Evolutionary conservation across 768 basidiomycete species (phyloP), one percentile per base, ranked within the genome.

Genomic region (Panus rudis): DNA sequence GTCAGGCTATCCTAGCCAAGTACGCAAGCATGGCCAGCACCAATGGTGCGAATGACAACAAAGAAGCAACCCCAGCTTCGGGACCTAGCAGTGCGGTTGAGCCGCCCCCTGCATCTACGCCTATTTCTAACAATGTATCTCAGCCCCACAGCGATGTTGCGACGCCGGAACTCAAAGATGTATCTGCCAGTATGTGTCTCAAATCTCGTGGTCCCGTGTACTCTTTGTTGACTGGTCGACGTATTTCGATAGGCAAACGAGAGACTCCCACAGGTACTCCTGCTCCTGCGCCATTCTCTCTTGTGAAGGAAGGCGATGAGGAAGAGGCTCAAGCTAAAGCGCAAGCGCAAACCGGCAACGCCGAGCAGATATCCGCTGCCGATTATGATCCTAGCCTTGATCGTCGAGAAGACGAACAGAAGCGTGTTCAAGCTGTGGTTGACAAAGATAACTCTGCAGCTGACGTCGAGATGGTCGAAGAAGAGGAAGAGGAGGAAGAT

Each of bases 371-470:
- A 33, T 86, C 81, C 23, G 93, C 93, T 17, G 93, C 92, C 34
- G 93, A 97, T 63, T 96, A 96, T 63, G 87, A 97, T 59, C 81
- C 84, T 25, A 79, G 74, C 52, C 58, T 84, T 52, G 94, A 97
- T 65, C 75, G 84, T 19, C 74, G 83, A 19, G 88, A 89, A 57
- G 90, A 93, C 49, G 87, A 91, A 48, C 79, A 80, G 46, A 79
- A 79, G 50, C 76, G 84, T 16, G 73, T 79, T 24, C 69, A 76
- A 57, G 55, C 67, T 50, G 61, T 66, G 22, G 66, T 68, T 24
- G 65, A 54, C 16, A 63, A 64, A 41, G n/a, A n/a, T n/a, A n/a
- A n/a, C n/a, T n/a, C n/a, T n/a, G 57, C 62, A 14, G 53, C 42
- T 11, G 72, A 75, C n/a, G 65, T 71, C 20, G 71, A 72, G 32